Base-by-base conservation (phyloP, 2,329 filamentous ascomycete species). In the Berkeleyomyces rouxiae region DNA sequence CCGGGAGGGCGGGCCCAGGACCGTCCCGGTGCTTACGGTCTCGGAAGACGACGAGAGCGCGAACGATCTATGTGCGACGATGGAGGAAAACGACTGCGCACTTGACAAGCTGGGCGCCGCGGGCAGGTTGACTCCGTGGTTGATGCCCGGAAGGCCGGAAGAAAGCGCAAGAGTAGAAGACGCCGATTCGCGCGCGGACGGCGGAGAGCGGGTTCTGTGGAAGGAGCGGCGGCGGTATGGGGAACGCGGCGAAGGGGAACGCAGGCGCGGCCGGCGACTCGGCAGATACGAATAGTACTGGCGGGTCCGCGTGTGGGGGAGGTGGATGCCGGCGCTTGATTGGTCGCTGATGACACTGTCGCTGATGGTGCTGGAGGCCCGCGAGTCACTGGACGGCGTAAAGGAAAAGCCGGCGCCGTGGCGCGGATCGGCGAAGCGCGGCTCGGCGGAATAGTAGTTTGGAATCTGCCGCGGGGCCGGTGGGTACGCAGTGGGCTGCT, bases 11-110 rank as follows among this genome's bases (percentile, higher is more conserved):
- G 11, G 37, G 44, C 46, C 62, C n/a, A 39, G 44, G n/a, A 33
- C 47, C 10, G 46, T 53, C 16, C 58, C 44, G 31, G 47, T 42
- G 11, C 57, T 40, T 44, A 46, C 40, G 5, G 58, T 44, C 7
- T 63, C 62, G 7, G 62, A 57, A 2, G 58, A 59, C 10, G 58
- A 63, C 10, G 62, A 62, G 49, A 44, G 37, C 16, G 49, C 61
- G 11, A 53, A 62, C 9, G 47, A 53, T 9, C 33, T 49, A 49
- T 23, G 42, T 39, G 44, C 61, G n/a, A 43, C 53, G 31, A 39
- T 13, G 3, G 49, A 53, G 33, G 61, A 59, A 16, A 63, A 16
- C 16, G 61, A 63, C 5, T 59, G 61, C n/a, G 61, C 57, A n/a
- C 43, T 47, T 23, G 55, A 16, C n/a, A 63, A 33, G 13, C 10